phyloP scores from a whole-genome alignment of 1,284 basidiomycete species.

The Sporisorium exsertum region DNA sequence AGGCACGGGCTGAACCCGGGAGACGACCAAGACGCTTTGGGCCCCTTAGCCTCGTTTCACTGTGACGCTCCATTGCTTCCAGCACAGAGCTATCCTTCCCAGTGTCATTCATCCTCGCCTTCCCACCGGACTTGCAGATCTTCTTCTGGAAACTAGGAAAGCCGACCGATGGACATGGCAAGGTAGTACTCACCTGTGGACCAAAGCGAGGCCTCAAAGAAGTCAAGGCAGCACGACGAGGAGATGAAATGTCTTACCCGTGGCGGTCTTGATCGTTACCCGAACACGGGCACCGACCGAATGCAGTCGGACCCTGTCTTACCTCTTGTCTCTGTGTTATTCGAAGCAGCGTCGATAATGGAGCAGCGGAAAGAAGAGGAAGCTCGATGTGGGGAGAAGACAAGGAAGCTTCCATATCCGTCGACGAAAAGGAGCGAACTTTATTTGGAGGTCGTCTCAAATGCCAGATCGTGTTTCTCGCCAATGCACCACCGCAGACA shows the following conservation, averaged over 20 bases:
- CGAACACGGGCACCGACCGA: neutral
- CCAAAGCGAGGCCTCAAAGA: neutral
- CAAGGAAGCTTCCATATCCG: conserved; percentile 9
- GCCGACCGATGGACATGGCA: neutral
- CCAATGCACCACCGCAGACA: conserved; percentile 10
- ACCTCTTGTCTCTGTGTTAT: neutral
- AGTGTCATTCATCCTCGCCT: neutral
- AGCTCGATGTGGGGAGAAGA: conserved; percentile 6
- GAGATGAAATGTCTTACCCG: conserved; percentile 21
- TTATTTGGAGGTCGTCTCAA: conserved; percentile 16
- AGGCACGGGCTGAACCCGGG: neutral
- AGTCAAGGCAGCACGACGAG: neutral
- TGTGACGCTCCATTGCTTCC: neutral
- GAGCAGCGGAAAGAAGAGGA: neutral
- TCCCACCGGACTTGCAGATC: too few species aligned
- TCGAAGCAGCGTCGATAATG: neutral
- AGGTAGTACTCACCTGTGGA: neutral
- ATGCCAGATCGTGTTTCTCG: conserved; percentile 40
- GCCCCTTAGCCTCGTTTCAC: neutral
- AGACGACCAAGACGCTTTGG: neutral
- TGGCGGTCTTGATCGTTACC: neutral
- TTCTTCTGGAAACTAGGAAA: too few species aligned
- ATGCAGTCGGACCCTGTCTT: conserved; percentile 6
- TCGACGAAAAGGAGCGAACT: conserved; percentile 2
- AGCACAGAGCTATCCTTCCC: neutral